phyloP scores from a whole-genome alignment of 176 grass and related monocot genomes.

The Zizania latifolia region DNA sequence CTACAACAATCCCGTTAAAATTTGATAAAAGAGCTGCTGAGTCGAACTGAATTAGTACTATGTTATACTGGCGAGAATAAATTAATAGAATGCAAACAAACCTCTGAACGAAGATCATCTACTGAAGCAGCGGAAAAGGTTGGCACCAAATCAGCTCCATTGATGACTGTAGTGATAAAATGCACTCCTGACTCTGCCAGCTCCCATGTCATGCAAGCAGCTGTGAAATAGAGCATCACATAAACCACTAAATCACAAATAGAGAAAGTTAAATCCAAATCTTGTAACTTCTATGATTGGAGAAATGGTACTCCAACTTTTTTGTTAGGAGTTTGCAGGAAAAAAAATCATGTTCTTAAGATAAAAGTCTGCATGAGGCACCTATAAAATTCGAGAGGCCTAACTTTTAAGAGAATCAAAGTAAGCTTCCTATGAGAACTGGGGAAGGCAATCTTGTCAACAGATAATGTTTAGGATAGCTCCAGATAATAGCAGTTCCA shows the following conservation, averaged over 20 bases:
- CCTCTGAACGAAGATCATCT: constrained; percentile 93
- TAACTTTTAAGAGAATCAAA: neutral
- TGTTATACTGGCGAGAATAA: neutral
- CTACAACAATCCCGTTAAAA: neutral
- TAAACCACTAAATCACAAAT: neutral
- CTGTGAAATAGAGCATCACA: constrained; percentile 37
- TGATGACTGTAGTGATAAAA: constrained; percentile 97
- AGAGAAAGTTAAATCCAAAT: neutral
- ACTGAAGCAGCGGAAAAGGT: constrained; percentile 91
- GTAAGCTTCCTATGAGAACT: neutral
- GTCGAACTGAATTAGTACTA: neutral
- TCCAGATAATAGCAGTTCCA: neutral
- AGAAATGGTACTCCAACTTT: neutral
- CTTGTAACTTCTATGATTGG: neutral
- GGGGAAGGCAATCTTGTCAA: neutral
- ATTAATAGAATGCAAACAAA: constrained; percentile 20
- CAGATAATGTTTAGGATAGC: neutral
- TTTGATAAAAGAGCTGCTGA: neutral
- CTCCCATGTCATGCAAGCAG: constrained; percentile 98
- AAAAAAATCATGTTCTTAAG: neutral
- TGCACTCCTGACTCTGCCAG: constrained; percentile 84
- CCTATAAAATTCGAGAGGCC: neutral
- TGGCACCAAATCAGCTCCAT: constrained; percentile 92
- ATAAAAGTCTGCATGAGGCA: neutral
- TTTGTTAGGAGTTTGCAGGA: neutral